Base-by-base conservation (phyloP, 345 rosid genomes). In the Aurinia saxatilis region DNA sequence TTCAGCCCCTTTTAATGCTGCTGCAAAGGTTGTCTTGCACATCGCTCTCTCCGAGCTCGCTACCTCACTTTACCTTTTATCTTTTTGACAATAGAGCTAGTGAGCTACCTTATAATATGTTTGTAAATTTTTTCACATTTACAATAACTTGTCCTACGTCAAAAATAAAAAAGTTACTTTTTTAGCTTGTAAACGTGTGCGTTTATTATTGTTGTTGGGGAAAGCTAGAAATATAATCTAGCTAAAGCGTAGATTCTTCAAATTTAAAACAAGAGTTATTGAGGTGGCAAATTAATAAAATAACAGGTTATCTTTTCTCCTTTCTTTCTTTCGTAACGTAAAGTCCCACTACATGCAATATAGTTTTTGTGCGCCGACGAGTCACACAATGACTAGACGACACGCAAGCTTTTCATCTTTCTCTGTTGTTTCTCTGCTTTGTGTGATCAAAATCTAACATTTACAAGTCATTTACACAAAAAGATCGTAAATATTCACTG, bases 381-480 rank as follows among this genome's bases (percentile, higher is more conserved):
- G 21, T 51, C 61, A 51, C 38, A 50, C 30, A 50, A 21, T 23
- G 29, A 58, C 61, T 34, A 68, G 34, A 60, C 35, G 61, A 68
- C 67, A 68, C 35, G 19, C 33, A 1, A 31, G 40, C 67, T 60
- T 68, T 60, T 33, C 46, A 41, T 38, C 57, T 67, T 44, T 58
- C 51, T 56, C 49, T 56, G 38, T 65, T 50, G n/a, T n/a, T n/a
- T n/a, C n/a, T n/a, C n/a, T n/a, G n/a, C n/a, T n/a, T n/a, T n/a
- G n/a, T n/a, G n/a, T n/a, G n/a, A n/a, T n/a, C n/a, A 29, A 59
- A 41, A 51, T 51, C 10, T 35, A 34, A 60, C 67, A 60, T 68
- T 68, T 68, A 51, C 73, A 68, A 34, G 73, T 68, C 73, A 68
- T n/a, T 44, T 17, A 60, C 73, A 34, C 54, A 50, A 34, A 1